These are phyloP conservation scores for Sporothrix sp. DNA, from an alignment of 2,329 filamentous ascomycete genomes.

Conservation along the genomic window DNA sequence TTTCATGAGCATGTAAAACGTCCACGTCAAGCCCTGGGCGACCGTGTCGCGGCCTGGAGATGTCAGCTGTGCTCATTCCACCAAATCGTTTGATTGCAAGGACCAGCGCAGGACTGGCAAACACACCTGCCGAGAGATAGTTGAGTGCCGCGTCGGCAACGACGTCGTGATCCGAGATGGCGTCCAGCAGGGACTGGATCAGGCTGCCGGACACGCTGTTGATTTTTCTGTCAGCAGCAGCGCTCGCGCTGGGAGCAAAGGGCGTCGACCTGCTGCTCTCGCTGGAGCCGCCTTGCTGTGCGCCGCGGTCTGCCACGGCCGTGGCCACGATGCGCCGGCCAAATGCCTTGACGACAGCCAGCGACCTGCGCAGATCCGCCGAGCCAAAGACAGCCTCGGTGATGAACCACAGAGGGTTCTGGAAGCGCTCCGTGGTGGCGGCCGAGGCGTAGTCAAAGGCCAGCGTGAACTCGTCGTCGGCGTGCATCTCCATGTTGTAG, in stretches of 20 bases:
- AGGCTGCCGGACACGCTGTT: slow-evolving; percentile 43
- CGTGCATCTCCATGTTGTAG: slow-evolving; percentile 59
- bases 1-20: slow-evolving; percentile 49
- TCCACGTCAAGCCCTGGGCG: slow-evolving; percentile 56
- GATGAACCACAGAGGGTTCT: slow-evolving; percentile 53
- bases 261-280: neutral
- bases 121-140: slow-evolving; percentile 49
- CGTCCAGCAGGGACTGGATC: slow-evolving; percentile 50
- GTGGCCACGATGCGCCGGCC: slow-evolving; percentile 48
- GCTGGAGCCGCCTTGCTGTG: neutral
- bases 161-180: slow-evolving; percentile 43
- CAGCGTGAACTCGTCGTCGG: slow-evolving; percentile 48
- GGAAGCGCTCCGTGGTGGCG: slow-evolving; percentile 50
- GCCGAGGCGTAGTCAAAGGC: slow-evolving; percentile 55
- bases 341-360: slow-evolving; percentile 40
- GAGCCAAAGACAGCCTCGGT: slow-evolving; percentile 45
- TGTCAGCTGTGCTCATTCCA: slow-evolving; percentile 8
- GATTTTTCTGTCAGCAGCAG: slow-evolving; percentile 19
- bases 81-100: too few relatives aligned
- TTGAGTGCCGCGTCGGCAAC: slow-evolving; percentile 57
- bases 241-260: neutral
- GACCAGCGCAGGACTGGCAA: too few relatives aligned
- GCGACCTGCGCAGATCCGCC: slow-evolving; percentile 32
- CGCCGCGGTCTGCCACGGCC: slow-evolving; percentile 35
- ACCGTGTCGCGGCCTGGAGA: slow-evolving; percentile 48